These are phyloP conservation scores for Heterobasidion parviporum DNA, from an alignment of 1,284 basidiomycete genomes.

Conservation along the genomic window DNA sequence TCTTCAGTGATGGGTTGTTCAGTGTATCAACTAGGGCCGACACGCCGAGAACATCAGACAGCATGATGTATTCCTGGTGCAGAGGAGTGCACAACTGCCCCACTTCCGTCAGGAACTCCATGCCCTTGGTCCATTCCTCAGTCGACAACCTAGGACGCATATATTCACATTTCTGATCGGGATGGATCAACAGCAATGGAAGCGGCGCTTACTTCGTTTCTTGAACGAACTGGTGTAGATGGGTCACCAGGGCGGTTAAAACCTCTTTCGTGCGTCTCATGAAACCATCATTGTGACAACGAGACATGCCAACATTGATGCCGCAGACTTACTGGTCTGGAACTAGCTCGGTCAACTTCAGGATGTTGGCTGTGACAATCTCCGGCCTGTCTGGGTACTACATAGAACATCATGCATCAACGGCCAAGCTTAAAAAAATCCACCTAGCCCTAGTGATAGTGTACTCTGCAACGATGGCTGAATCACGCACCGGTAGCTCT, in stretches of 20 bases:
- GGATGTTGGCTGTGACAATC: background rate
- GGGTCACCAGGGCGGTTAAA: slow-evolving; percentile 41
- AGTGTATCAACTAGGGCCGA: slow-evolving; percentile 2
- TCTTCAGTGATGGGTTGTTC: background rate
- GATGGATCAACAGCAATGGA: background rate
- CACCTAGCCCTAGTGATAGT: background rate
- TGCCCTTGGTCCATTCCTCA: slow-evolving; percentile 1
- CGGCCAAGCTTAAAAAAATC: no score
- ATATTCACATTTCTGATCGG: background rate
- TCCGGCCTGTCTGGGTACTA: slow-evolving; percentile 1
- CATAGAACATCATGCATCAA: background rate
- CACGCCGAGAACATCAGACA: slow-evolving; percentile 1
- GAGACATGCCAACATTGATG: background rate
- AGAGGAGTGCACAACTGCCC: background rate
- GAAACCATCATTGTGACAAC: background rate
- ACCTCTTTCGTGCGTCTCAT: slow-evolving; percentile 20
- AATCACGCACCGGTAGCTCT: slow-evolving; percentile 20
- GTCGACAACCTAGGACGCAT: background rate
- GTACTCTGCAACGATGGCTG: background rate
- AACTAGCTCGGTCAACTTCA: background rate
- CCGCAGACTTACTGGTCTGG: background rate
- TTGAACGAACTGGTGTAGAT: slow-evolving; percentile 44
- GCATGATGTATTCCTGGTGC: background rate
- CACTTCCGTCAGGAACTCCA: background rate
- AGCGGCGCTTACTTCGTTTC: background rate